Evolutionary conservation across 352 stramenopile genomes (phyloP), one percentile per base, ranked within the genome.

Genomic region (Aphanomyces cochlioides): DNA sequence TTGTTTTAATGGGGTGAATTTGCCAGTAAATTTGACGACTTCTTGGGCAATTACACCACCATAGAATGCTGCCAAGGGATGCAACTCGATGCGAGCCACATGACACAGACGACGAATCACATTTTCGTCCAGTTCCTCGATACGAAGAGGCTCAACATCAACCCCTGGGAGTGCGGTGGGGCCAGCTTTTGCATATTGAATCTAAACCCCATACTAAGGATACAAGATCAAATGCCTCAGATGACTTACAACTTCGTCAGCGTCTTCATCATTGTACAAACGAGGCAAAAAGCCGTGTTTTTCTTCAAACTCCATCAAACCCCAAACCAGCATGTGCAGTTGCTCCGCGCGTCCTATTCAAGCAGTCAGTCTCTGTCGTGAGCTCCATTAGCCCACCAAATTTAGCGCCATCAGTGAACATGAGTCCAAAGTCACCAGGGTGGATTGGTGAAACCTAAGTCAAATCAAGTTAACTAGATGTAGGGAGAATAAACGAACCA

Each of bases 1-100:
- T 59, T 95, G 87, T 72, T 92, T 90, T 53, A 95, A 50, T 7
- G 87, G 85, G 8, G 86, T 90, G 47, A 93, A 95, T 61, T 95
- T 95, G 59, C 87, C 87, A 47, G 87, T 94, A 58, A 93, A 93
- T 72, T 94, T 94, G 59, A 94, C 87, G n/a, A 94, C 81, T 77
- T 94, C 87, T 60, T 94, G 87, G 7, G 87, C 87, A 67, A 94
- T 71, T 45, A 94, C 79, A 45, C 87, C 87, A 58, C 87, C 87
- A 72, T 87, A 94, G 61, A 92, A 94, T 19, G 87, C 87, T 54
- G 87, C 83, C 57, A 94, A 72, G 28, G 87, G 87, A 57, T 94
- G 87, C n/a, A 94, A 67, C 69, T 94, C 87, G 8, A 94, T 73
- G 7, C 79, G 71, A 3, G 83, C 78, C 34, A 80, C 90, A 43